phyloP scores from a whole-genome alignment of 768 basidiomycete species.

The Termitomyces bulborhizus region DNA sequence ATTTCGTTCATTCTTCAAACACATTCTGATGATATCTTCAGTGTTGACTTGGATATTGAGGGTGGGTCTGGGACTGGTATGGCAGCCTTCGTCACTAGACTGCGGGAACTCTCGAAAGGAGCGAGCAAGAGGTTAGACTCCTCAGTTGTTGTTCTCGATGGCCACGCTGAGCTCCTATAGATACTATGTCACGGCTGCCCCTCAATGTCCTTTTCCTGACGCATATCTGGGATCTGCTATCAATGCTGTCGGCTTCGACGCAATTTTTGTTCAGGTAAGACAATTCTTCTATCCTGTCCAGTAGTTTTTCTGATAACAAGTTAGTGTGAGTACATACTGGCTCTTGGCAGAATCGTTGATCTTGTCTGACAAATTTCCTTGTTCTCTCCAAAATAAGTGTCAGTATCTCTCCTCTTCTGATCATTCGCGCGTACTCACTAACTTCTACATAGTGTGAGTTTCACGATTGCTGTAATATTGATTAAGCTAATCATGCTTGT shows the following conservation, averaged over 20 bases:
- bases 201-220: slow-evolving; percentile 68
- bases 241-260: slow-evolving; percentile 59
- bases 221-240: slow-evolving; percentile 52
- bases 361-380: not conserved
- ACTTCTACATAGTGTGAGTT: slow-evolving; percentile 6
- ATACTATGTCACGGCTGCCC: slow-evolving; percentile 61
- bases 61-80: slow-evolving; percentile 46
- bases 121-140: slow-evolving; percentile 44
- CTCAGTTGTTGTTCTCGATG: not conserved
- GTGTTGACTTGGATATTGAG: slow-evolving; percentile 70
- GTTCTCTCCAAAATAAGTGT: slow-evolving; percentile 3
- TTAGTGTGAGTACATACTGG: slow-evolving; percentile 10
- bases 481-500: not conserved
- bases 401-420: not conserved
- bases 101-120: slow-evolving; percentile 42
- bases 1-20: not conserved
- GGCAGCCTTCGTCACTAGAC: slow-evolving; percentile 45
- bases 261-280: slow-evolving; percentile 45
- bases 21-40: slow-evolving; percentile 12
- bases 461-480: not conserved
- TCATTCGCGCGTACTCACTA: not conserved
- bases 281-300: not conserved
- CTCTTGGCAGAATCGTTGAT: not conserved
- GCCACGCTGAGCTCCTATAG: slow-evolving; percentile 19
- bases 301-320: not conserved